A percentile compares a stretch with the other conserved stretches of the same genome.
Conservation (phyloP, 1,139 yeast species). For the Hanseniaspora gamundiae region DNA sequence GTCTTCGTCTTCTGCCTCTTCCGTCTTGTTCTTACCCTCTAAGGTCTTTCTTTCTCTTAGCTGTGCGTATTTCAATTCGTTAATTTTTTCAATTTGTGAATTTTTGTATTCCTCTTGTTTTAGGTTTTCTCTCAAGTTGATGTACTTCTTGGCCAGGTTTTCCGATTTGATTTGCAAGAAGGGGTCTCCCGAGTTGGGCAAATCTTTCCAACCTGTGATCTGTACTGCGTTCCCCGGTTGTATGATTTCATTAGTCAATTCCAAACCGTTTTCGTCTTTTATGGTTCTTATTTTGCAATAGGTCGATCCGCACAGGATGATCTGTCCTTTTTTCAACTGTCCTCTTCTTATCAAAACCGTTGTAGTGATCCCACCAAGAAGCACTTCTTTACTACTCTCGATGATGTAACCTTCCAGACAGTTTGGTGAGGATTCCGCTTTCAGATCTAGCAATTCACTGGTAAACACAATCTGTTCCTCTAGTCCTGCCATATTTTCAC, state of each 20-base stretch:
- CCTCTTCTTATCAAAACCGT: conserved; percentile 79
- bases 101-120: conserved; percentile 48
- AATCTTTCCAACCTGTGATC: conserved; percentile 86
- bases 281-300: conserved; percentile 81
- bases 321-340: conserved; percentile 52
- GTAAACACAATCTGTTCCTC: conserved; percentile 83
- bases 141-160: conserved; percentile 61
- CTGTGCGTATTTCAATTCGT: conserved; percentile 33
- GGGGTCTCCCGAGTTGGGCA: conserved; percentile 87
- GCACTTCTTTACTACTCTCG: conserved; percentile 74
- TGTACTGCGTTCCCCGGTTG: conserved; percentile 89
- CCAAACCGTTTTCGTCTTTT: conserved; percentile 60
- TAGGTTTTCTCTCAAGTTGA: conserved; percentile 48
- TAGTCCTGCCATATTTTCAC: conserved; percentile 71
- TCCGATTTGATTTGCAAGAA: conserved; percentile 69
- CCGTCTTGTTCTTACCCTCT: too few relatives aligned
- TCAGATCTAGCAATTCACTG: conserved; percentile 71
- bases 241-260: conserved; percentile 40
- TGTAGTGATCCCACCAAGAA: conserved; percentile 68
- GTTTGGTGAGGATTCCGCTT: conserved; percentile 44
- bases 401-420: conserved; percentile 81
- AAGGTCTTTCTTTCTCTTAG: conserved; percentile 32
- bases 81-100: conserved; percentile 57
- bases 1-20: conserved; percentile 23
- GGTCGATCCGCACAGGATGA: conserved; percentile 74